Percentiles rank a stretch among this genome's conserved stretches.
Conservation (phyloP, 2,329 filamentous ascomycete genomes). For the Colletotrichum sp. region DNA sequence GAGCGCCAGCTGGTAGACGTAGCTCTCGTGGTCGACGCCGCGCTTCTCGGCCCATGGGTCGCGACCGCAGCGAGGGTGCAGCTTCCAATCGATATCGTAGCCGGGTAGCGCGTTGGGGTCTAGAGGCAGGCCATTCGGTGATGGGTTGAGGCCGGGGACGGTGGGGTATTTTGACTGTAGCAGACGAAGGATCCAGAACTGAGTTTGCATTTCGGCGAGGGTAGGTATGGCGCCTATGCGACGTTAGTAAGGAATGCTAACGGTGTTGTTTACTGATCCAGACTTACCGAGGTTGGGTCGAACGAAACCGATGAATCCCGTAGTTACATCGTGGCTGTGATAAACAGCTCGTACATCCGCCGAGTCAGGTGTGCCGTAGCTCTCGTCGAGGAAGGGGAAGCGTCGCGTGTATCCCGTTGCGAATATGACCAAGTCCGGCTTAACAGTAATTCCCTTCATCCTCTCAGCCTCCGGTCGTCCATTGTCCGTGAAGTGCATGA, state of each 20-base stretch:
- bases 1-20: conserved; percentile 52
- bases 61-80: conserved; percentile 37
- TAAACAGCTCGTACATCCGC: conserved; percentile 59
- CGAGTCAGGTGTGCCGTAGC: conserved; percentile 46
- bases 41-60: conserved; percentile 37
- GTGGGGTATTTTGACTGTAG: conserved; percentile 25
- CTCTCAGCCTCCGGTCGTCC: conserved; percentile 31
- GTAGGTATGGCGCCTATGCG: conserved; percentile 46
- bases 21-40: conserved; percentile 54
- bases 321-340: conserved; percentile 36
- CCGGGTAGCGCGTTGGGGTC: conserved; percentile 28
- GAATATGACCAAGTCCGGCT: conserved; percentile 39
- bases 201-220: conserved; percentile 53
- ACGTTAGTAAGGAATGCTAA: background rate
- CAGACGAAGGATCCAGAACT: conserved; percentile 49
- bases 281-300: conserved; percentile 43
- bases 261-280: accelerated
- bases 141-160: background rate
- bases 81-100: conserved; percentile 44
- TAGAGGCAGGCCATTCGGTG: background rate
- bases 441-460: conserved; percentile 30
- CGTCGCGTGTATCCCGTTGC: conserved; percentile 38
- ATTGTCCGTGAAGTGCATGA: conserved; percentile 34
- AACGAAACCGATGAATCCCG: conserved; percentile 53
- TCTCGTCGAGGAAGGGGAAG: conserved; percentile 35